These are phyloP conservation scores for Tolypocladium sp. DNA, from an alignment of 2,329 filamentous ascomycete species.

Conservation along the genomic window DNA sequence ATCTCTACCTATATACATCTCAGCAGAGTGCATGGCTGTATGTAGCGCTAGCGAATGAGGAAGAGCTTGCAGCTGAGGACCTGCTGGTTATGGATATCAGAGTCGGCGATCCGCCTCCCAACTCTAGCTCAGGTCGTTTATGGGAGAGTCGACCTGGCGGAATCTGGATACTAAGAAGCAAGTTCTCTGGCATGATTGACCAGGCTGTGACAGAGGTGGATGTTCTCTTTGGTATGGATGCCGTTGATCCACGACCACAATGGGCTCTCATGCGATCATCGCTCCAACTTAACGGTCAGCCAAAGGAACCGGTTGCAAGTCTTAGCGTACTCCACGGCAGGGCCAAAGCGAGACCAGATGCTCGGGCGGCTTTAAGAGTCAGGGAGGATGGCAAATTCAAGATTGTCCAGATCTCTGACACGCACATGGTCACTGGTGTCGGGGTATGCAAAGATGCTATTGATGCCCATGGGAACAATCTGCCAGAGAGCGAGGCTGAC, in stretches of 20 bases:
- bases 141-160: slow-evolving; percentile 59
- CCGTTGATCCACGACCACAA: slow-evolving; percentile 20
- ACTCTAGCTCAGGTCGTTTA: slow-evolving; percentile 7
- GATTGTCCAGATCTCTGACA: slow-evolving; percentile 56
- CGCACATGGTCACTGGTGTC: slow-evolving; percentile 20
- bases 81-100: neutral
- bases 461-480: slow-evolving; percentile 19
- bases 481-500: slow-evolving; percentile 52
- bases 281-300: slow-evolving; percentile 22
- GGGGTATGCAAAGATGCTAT: slow-evolving; percentile 20
- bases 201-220: slow-evolving; percentile 55
- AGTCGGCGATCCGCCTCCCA: neutral
- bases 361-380: slow-evolving; percentile 34
- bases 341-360: slow-evolving; percentile 14
- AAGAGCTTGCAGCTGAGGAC: neutral
- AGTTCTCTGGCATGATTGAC: slow-evolving; percentile 16
- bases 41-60: neutral
- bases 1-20: neutral
- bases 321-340: slow-evolving; percentile 20
- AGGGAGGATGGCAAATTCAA: slow-evolving; percentile 63
- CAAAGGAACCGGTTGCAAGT: slow-evolving; percentile 23
- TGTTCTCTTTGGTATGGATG: slow-evolving; percentile 50
- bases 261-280: slow-evolving; percentile 22
- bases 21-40: neutral
- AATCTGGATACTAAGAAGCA: slow-evolving; percentile 55